A percentile compares a stretch with the other conserved stretches of the same genome.
Evolutionary conservation across 1,284 basidiomycete genomes (phyloP).

Genomic region (Rhodotorula sp.): DNA sequence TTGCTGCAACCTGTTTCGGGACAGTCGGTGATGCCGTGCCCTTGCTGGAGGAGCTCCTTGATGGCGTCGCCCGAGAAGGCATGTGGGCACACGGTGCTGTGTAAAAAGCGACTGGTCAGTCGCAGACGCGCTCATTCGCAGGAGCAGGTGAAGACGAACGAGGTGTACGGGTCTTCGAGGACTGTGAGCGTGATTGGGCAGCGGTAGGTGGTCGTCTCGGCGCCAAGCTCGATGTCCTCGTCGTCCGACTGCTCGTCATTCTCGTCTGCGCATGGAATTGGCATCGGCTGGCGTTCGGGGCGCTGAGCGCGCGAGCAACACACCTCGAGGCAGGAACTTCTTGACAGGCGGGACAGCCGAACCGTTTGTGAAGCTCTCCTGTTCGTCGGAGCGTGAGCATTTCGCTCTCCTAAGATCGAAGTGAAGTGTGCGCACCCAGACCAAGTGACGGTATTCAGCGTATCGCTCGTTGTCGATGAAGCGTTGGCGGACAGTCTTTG

Average conservation of each 20-base stretch:
- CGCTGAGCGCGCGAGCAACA: background rate
- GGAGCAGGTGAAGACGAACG: constrained; percentile 13
- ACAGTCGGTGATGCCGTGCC: constrained; percentile 1
- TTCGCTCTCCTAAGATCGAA: too few relatives aligned
- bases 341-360: constrained; percentile 30
- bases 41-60: constrained; percentile 17
- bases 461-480: constrained; percentile 22
- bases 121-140: accelerated
- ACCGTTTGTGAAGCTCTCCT: constrained; percentile 27
- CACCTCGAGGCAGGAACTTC: constrained; percentile 31
- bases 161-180: constrained; percentile 31
- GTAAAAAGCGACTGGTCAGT: background rate
- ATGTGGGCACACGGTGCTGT: constrained; percentile 31
- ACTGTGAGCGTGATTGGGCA: constrained; percentile 32
- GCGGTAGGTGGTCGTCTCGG: constrained; percentile 24
- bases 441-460: background rate
- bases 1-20: constrained; percentile 28
- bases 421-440: constrained; percentile 26
- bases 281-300: too few relatives aligned
- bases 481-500: constrained; percentile 16
- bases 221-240: constrained; percentile 38
- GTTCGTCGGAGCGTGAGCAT: background rate
- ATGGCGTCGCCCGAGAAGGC: constrained; percentile 30
- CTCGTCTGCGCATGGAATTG: constrained; percentile 4
- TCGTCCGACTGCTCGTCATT: constrained; percentile 34